phyloP scores from a whole-genome alignment of 177 flowering plant genomes.

The Vitis hybrid region DNA sequence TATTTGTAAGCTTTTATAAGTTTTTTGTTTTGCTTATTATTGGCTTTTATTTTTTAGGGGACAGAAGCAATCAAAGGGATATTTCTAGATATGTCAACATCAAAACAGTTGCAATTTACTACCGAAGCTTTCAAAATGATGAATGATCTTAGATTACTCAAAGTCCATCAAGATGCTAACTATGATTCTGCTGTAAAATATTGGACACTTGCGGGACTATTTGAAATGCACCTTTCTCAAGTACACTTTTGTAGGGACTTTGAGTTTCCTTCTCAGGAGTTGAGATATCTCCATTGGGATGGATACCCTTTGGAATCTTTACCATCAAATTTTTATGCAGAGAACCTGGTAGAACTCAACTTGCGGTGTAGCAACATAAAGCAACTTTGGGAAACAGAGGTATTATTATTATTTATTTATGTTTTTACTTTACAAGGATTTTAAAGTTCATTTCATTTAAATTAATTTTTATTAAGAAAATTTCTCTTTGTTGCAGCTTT shows the following conservation, averaged over 20 bases:
- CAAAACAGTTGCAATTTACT: background rate
- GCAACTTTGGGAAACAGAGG: background rate
- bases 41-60: slow-evolving; percentile 6
- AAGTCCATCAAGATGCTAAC: no score
- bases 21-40: background rate
- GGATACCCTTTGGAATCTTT: slow-evolving; percentile 5
- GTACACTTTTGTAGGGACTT: background rate
- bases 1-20: background rate
- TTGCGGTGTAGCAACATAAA: no score
- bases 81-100: background rate
- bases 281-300: slow-evolving; percentile 8
- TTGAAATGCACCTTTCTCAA: background rate
- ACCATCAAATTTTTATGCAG: background rate
- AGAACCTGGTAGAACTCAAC: background rate
- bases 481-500: background rate
- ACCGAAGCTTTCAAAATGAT: slow-evolving; percentile 4
- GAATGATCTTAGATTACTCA: slow-evolving; percentile 10
- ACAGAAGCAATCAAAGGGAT: slow-evolving; percentile 12
- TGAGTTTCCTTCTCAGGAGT: background rate
- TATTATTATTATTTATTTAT: background rate
- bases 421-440: background rate
- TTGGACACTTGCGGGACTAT: no score
- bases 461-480: no score
- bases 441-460: no score
- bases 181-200: no score